These are phyloP conservation scores for Phytophthora melonis DNA, from an alignment of 352 stramenopile species.

Conservation along the genomic window DNA sequence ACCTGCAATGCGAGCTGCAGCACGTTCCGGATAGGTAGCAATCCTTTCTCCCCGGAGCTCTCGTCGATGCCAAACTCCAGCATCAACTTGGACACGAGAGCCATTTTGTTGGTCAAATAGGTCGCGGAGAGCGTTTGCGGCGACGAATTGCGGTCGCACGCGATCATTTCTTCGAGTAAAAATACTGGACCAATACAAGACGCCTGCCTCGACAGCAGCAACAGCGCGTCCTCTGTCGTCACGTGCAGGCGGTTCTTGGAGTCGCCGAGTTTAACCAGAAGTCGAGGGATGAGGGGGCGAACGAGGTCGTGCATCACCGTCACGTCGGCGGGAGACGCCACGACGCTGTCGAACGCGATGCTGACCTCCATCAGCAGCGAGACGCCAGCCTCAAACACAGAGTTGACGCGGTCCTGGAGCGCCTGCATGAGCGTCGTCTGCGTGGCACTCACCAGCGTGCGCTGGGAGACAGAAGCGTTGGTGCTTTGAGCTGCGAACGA, in stretches of 20 bases:
- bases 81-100: constrained; percentile 75
- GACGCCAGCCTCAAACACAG: constrained; percentile 79
- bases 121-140: constrained; percentile 58
- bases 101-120: constrained; percentile 80
- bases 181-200: constrained; percentile 68
- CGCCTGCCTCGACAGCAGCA: constrained; percentile 73
- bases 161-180: constrained; percentile 81
- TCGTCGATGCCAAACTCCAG: constrained; percentile 84
- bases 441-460: constrained; percentile 44
- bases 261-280: constrained; percentile 82
- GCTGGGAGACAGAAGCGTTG: constrained; percentile 1
- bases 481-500: constrained; percentile 43
- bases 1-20: constrained; percentile 73
- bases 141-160: constrained; percentile 67
- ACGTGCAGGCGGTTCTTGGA: constrained; percentile 79
- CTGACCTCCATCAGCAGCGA: constrained; percentile 78
- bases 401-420: constrained; percentile 81
- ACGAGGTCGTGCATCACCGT: constrained; percentile 60
- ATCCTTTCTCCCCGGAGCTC: constrained; percentile 38
- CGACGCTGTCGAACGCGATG: constrained; percentile 57
- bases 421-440: constrained; percentile 68
- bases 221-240: constrained; percentile 74
- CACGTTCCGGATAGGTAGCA: constrained; percentile 71
- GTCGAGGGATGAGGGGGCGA: constrained; percentile 69
- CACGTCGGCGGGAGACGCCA: constrained; percentile 34